Conservation (phyloP, 2,329 filamentous ascomycete genomes). For the Phialocephala subalpina region DNA sequence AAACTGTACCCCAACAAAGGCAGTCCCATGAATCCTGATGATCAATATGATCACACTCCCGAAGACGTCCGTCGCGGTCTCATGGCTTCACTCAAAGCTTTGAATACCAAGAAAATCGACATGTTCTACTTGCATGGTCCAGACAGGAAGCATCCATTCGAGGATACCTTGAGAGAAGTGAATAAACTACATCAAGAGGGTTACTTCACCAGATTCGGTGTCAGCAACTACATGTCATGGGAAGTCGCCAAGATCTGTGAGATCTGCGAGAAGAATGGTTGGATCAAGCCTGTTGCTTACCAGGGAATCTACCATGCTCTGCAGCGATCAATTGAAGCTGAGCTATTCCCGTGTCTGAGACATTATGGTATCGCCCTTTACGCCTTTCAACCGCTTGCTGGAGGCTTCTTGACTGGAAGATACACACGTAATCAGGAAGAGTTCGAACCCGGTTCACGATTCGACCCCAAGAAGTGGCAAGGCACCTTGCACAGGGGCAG, state of each 20-base stretch:
- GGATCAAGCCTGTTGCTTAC: slow-evolving; percentile 45
- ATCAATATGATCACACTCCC: slow-evolving; percentile 57
- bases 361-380: slow-evolving; percentile 69
- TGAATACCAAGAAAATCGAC: slow-evolving; percentile 55
- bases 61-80: slow-evolving; percentile 57
- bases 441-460: slow-evolving; percentile 30
- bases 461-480: slow-evolving; percentile 52
- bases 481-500: slow-evolving; percentile 60
- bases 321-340: slow-evolving; percentile 63
- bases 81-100: slow-evolving; percentile 58
- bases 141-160: slow-evolving; percentile 40
- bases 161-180: slow-evolving; percentile 41
- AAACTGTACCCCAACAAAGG: slow-evolving; percentile 50
- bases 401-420: slow-evolving; percentile 53
- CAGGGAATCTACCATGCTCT: slow-evolving; percentile 46
- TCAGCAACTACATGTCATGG: slow-evolving; percentile 65
- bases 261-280: slow-evolving; percentile 45
- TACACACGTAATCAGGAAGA: slow-evolving; percentile 56
- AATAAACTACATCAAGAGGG: slow-evolving; percentile 46
- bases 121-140: slow-evolving; percentile 42
- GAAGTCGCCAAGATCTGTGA: slow-evolving; percentile 42
- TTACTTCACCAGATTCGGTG: slow-evolving; percentile 55
- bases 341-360: slow-evolving; percentile 64
- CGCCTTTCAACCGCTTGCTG: slow-evolving; percentile 66
- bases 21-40: slow-evolving; percentile 4